Base-by-base conservation (phyloP, 2,329 filamentous ascomycete species). In the Berkeleyomyces basicola region DNA sequence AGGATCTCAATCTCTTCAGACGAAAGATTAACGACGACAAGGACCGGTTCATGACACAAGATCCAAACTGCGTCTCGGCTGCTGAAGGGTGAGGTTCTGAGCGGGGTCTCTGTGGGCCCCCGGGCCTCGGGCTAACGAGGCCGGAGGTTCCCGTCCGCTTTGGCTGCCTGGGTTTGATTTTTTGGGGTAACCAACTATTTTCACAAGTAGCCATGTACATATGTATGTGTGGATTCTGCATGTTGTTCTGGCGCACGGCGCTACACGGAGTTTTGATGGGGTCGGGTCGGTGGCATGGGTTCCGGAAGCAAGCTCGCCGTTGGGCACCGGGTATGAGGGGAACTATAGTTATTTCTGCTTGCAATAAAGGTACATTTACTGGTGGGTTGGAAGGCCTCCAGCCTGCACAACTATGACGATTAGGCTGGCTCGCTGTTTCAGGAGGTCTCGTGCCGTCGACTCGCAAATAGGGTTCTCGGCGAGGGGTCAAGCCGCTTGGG, bases 21-120 rank as follows among this genome's bases (percentile, higher is more conserved):
- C 83, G 84, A 69, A 97, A 96, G 76, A 83, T 97, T 66, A 84
- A 82, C 5, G 90, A 93, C 68, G 93, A 97, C 71, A 82, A 87
- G 72, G 76, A 76, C 63, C 77, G 88, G 46, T 93, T 75, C 68
- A 70, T 70, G 68, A 87, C 90, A 68, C 59, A 14, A 61, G 46
- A 61, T 14, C 39, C 51, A 14, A 55, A 39, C 51, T 55, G 51
- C 14, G 51, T 55, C 51, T 59, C 40, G 16, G 57, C 44, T 59
- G 16, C 36, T 31, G 31, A 43, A 39, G 39, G n/a, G 11, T 14
- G 36, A 37, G 14, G 2, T 4, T 9, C 6, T 14, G 7, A 46
- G 16, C 42, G 6, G 44, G 39, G 42, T 43, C 37, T 46, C 9
- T 36, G 37, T 31, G 51, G 36, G 59, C 44, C 51, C 9, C 37